phyloP scores from a whole-genome alignment of 2,329 filamentous ascomycete species.

The Claviceps maximensis region DNA sequence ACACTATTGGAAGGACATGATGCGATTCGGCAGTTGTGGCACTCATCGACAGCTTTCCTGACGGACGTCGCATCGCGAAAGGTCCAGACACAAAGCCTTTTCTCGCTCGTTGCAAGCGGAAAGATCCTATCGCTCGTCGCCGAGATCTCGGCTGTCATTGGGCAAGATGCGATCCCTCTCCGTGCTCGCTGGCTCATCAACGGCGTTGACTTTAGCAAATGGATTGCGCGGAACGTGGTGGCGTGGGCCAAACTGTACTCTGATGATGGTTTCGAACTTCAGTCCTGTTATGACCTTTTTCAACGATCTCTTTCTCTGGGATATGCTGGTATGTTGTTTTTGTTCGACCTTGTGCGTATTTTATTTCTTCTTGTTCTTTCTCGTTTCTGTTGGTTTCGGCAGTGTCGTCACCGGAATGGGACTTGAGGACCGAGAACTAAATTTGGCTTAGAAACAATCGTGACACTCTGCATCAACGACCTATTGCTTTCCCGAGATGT shows the following conservation, averaged over 20 bases:
- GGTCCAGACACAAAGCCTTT: constrained; percentile 23
- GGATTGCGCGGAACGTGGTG: constrained; percentile 56
- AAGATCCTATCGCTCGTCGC: constrained; percentile 37
- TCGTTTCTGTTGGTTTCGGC: not conserved
- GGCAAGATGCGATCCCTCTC: constrained; percentile 16
- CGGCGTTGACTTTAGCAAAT: constrained; percentile 51
- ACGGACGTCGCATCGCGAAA: constrained; percentile 15
- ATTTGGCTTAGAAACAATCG: constrained; percentile 26
- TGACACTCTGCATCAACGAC: constrained; percentile 21
- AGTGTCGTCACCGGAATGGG: no score
- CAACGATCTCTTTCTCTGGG: constrained; percentile 55
- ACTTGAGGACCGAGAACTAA: constrained; percentile 8
- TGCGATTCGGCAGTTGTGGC: constrained; percentile 27
- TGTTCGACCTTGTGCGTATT: not conserved
- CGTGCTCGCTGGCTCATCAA: constrained; percentile 46
- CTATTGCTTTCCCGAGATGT: constrained; percentile 22
- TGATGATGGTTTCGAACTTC: constrained; percentile 22
- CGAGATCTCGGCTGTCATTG: constrained; percentile 40
- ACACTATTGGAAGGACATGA: constrained; percentile 26
- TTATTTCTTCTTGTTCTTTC: no score
- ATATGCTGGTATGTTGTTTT: constrained; percentile 47
- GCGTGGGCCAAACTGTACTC: constrained; percentile 24
- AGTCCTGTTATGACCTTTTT: constrained; percentile 33
- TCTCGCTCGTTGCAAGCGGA: constrained; percentile 34
- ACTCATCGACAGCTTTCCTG: constrained; percentile 14